phyloP scores from a whole-genome alignment of 2,329 filamentous ascomycete genomes.

The Ceratocystis albifundus region DNA sequence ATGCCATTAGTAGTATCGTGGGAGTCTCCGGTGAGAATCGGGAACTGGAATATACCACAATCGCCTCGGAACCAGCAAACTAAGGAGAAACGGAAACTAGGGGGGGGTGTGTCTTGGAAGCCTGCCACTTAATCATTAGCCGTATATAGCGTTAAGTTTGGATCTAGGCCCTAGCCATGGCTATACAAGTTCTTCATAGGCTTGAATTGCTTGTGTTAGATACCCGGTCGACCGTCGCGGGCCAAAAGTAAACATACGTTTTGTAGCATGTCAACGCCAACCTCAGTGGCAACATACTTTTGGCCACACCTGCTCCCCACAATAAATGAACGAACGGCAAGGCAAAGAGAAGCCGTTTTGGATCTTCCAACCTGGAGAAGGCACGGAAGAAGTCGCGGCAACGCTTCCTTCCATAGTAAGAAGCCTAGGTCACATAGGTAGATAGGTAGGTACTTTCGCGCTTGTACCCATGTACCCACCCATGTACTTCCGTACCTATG shows the following conservation, averaged over 20 bases:
- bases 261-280: not conserved
- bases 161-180: not conserved
- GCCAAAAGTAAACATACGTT: not conserved
- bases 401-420: not conserved
- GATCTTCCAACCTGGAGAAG: not conserved
- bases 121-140: not conserved
- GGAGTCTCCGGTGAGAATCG: slow-evolving; percentile 8
- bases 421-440: too few species aligned
- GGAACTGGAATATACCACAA: slow-evolving; percentile 4
- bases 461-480: not conserved
- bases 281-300: not conserved
- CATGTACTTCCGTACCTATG: not conserved
- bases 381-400: slow-evolving; percentile 10
- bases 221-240: slow-evolving; percentile 4
- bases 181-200: not conserved
- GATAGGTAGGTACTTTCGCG: not conserved
- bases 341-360: slow-evolving; percentile 7
- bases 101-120: not conserved
- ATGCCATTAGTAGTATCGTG: slow-evolving; percentile 10
- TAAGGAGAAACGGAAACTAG: slow-evolving; percentile 13
- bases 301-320: not conserved
- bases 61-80: slow-evolving; percentile 12
- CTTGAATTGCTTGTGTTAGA: not conserved
- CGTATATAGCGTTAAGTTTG: not conserved
- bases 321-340: not conserved